Evolutionary conservation across 2,329 filamentous ascomycete genomes (phyloP).

Genomic region (Aspergillus arachidicola): DNA sequence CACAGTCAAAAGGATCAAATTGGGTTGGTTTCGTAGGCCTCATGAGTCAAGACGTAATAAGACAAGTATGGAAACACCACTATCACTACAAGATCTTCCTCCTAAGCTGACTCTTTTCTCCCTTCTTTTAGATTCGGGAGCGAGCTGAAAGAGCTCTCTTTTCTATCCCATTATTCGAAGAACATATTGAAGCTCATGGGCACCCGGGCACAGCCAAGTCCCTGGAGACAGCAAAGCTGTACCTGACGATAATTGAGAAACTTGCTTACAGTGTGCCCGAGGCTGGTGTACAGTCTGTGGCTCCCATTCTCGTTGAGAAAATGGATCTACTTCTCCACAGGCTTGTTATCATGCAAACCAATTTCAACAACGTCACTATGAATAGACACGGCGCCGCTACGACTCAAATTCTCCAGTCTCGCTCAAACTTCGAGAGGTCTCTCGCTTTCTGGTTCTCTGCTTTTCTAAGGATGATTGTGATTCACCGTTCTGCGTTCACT

Average conservation of each 20-base stretch:
- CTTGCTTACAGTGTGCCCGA: slow-evolving; percentile 42
- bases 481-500: slow-evolving; percentile 43
- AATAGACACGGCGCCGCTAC: slow-evolving; percentile 16
- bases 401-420: slow-evolving; percentile 17
- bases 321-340: slow-evolving; percentile 43
- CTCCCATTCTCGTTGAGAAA: slow-evolving; percentile 41
- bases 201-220: slow-evolving; percentile 13
- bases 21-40: slow-evolving; percentile 44
- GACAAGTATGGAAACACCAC: slow-evolving; percentile 30
- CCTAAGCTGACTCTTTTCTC: slow-evolving; percentile 19
- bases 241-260: slow-evolving; percentile 43
- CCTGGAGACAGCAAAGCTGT: slow-evolving; percentile 38
- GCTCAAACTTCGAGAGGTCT: slow-evolving; percentile 32
- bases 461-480: slow-evolving; percentile 42
- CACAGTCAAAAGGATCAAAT: slow-evolving; percentile 35
- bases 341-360: slow-evolving; percentile 34
- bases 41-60: slow-evolving; percentile 41
- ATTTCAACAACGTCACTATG: slow-evolving; percentile 22
- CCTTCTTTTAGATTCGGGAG: slow-evolving; percentile 38
- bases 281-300: slow-evolving; percentile 33
- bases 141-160: slow-evolving; percentile 45
- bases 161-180: slow-evolving; percentile 36
- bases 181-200: slow-evolving; percentile 15
- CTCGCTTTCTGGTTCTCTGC: slow-evolving; percentile 46
- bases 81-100: slow-evolving; percentile 10